Evolutionary conservation across 495 filamentous ascomycete genomes (phyloP).

Genomic region (Cercophora sp.): DNA sequence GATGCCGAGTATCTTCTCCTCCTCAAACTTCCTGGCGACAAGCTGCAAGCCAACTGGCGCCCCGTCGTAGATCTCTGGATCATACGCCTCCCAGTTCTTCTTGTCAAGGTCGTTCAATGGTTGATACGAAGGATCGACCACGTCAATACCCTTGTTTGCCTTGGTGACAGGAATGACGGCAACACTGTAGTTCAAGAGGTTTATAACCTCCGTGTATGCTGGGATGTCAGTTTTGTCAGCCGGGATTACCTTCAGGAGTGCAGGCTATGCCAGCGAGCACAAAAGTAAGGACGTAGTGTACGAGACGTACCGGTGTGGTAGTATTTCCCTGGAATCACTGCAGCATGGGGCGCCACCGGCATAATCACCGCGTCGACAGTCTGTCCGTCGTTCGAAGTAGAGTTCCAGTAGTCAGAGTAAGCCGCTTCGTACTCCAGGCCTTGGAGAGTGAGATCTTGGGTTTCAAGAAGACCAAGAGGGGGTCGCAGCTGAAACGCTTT

Average conservation of each 20-base stretch:
- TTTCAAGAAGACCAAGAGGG: constrained; percentile 38
- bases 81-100: constrained; percentile 37
- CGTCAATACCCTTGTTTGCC: constrained; percentile 37
- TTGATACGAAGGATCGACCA: constrained; percentile 21
- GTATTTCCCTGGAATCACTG: constrained; percentile 27
- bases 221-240: not conserved
- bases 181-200: constrained; percentile 42
- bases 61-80: constrained; percentile 45
- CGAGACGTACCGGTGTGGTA: constrained; percentile 21
- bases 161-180: constrained; percentile 46
- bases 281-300: too few species aligned
- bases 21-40: constrained; percentile 43
- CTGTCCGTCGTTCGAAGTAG: constrained; percentile 25
- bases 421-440: constrained; percentile 25
- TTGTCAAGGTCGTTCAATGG: constrained; percentile 35
- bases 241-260: not conserved
- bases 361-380: constrained; percentile 50
- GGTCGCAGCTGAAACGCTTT: constrained; percentile 25
- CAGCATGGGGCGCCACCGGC: constrained; percentile 57
- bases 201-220: constrained; percentile 36
- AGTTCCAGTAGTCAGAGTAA: constrained; percentile 39
- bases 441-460: constrained; percentile 20
- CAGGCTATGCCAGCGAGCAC: too few species aligned
- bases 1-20: constrained; percentile 46
- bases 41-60: constrained; percentile 48